These are phyloP conservation scores for Lasiodiplodia sp. DNA, from an alignment of 2,329 filamentous ascomycete species.

Conservation along the genomic window DNA sequence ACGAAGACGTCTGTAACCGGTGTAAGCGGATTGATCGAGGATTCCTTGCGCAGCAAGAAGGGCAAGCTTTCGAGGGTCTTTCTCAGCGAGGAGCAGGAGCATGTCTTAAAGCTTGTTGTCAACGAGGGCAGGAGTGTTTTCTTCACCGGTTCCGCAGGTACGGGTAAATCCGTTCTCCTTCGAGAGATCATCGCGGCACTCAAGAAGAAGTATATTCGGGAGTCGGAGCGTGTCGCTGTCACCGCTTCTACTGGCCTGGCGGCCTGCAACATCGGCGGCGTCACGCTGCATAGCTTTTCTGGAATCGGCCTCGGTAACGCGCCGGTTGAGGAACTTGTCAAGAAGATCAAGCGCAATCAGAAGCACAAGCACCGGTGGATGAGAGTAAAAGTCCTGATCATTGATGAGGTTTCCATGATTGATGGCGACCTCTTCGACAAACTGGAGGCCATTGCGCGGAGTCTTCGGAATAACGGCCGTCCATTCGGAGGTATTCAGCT, in stretches of 20 bases:
- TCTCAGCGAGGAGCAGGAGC: conserved; percentile 84
- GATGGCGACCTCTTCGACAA: conserved; percentile 98
- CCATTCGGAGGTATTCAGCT: conserved; percentile 97
- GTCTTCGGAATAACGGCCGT: conserved; percentile 85
- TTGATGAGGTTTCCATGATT: conserved; percentile 99
- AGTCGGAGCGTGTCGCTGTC: conserved; percentile 86
- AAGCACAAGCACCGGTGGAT: conserved; percentile 92
- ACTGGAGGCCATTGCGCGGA: conserved; percentile 84
- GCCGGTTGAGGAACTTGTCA: conserved; percentile 77
- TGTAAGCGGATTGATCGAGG: conserved; percentile 48
- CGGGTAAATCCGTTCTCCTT: conserved; percentile 96
- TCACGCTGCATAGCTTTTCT: conserved; percentile 94
- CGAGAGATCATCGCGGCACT: conserved; percentile 85
- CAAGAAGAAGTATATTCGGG: conserved; percentile 75
- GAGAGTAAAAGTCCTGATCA: conserved; percentile 82
- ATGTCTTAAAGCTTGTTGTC: conserved; percentile 83
- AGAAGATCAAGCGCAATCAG: conserved; percentile 86
- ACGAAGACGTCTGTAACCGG: conserved; percentile 48
- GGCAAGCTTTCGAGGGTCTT: conserved; percentile 65
- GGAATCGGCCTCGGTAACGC: conserved; percentile 97
- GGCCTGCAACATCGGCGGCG: conserved; percentile 94
- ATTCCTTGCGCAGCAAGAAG: conserved; percentile 55
- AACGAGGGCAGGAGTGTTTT: conserved; percentile 87
- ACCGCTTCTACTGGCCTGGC: conserved; percentile 96
- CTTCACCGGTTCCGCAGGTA: conserved; percentile 95